phyloP scores from a whole-genome alignment of 2,329 filamentous ascomycete species.

The Pseudogymnoascus sp. region DNA sequence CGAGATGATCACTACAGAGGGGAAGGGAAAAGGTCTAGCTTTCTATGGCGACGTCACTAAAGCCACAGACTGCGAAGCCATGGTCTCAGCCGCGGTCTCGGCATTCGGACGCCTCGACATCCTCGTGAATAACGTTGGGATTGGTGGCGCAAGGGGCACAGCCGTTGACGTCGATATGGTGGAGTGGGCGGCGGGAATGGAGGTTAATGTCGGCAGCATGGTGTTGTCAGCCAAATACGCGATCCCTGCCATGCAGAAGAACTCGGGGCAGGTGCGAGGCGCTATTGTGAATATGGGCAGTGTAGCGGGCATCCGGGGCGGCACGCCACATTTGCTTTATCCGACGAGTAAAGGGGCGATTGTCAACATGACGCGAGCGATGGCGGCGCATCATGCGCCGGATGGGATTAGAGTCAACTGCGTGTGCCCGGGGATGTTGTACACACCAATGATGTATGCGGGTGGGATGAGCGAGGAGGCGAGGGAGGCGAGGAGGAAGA shows the following conservation, averaged over 20 bases:
- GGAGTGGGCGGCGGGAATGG: slow-evolving; percentile 48
- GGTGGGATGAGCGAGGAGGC: slow-evolving; percentile 33
- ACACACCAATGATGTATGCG: slow-evolving; percentile 42
- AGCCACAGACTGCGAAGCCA: slow-evolving; percentile 31
- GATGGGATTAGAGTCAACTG: slow-evolving; percentile 47
- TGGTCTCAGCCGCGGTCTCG: slow-evolving; percentile 35
- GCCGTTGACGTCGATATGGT: slow-evolving; percentile 53
- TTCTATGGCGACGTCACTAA: slow-evolving; percentile 48
- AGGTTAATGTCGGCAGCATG: slow-evolving; percentile 59
- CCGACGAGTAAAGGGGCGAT: slow-evolving; percentile 42
- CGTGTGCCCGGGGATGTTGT: slow-evolving; percentile 46
- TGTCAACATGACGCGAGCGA: slow-evolving; percentile 48
- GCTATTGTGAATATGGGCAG: slow-evolving; percentile 56
- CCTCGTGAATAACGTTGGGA: slow-evolving; percentile 57
- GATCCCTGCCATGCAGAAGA: slow-evolving; percentile 52
- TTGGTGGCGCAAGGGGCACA: slow-evolving; percentile 51
- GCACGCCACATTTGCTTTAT: slow-evolving; percentile 38
- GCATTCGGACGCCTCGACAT: slow-evolving; percentile 53
- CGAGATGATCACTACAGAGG: slow-evolving; percentile 35
- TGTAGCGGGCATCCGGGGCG: slow-evolving; percentile 47
- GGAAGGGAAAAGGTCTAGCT: slow-evolving; percentile 36
- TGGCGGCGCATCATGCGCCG: slow-evolving; percentile 45
- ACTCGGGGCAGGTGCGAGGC: slow-evolving; percentile 39
- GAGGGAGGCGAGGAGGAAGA: slow-evolving; percentile 30
- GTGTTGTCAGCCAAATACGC: slow-evolving; percentile 55